Evolutionary conservation across 1,284 basidiomycete genomes (phyloP).

Genomic region (Moesziomyces aphidis): DNA sequence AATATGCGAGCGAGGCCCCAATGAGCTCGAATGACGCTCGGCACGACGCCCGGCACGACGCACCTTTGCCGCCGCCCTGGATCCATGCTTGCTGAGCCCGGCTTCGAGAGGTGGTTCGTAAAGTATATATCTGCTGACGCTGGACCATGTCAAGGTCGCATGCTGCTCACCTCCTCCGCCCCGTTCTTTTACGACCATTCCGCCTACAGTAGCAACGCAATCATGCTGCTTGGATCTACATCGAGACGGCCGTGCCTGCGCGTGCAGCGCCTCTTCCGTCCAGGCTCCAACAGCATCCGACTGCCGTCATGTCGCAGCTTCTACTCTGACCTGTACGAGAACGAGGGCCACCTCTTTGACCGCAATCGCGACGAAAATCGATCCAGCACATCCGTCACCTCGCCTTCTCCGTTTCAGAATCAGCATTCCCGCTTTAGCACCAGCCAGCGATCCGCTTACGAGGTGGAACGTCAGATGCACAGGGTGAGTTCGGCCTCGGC

Average conservation of each 20-base stretch:
- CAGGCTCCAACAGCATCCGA: conserved; percentile 10
- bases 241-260: conserved; percentile 11
- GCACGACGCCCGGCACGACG: not conserved
- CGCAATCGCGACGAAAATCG: conserved; percentile 22
- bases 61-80: not conserved
- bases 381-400: conserved; percentile 7
- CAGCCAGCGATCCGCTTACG: conserved; percentile 24
- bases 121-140: not conserved
- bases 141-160: not conserved
- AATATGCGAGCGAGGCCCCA: not conserved
- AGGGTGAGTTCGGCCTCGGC: conserved; percentile 21
- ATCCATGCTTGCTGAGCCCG: not conserved
- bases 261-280: conserved; percentile 1
- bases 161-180: not conserved
- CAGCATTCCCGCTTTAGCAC: conserved; percentile 29
- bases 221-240: conserved; percentile 2
- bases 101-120: too few relatives aligned
- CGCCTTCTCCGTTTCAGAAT: conserved; percentile 11
- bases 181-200: too few relatives aligned
- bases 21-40: not conserved
- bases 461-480: conserved; percentile 38
- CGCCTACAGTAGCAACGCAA: not conserved
- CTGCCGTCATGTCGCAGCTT: conserved; percentile 15
- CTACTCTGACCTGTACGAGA: conserved; percentile 45
- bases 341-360: conserved; percentile 41